These are phyloP conservation scores for Pseudonitzschia multiseries DNA, from an alignment of 108 stramenopile genomes.

Conservation along the genomic window DNA sequence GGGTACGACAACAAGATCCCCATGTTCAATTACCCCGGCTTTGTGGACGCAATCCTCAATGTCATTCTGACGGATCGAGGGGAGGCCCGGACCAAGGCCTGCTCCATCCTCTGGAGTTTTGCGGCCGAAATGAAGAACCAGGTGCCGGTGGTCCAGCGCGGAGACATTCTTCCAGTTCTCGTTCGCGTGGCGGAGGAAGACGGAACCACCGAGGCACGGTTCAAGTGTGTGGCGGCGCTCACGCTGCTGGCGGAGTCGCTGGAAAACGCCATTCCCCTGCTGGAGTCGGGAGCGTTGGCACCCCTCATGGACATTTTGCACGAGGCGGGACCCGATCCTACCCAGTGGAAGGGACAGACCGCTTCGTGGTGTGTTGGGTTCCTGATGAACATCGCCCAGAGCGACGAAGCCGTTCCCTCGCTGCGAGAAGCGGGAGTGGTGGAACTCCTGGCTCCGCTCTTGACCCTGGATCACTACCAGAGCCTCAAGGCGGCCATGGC, in stretches of 20 bases:
- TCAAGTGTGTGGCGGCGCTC: constrained; percentile 90
- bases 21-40: constrained; percentile 89
- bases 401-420: constrained; percentile 87
- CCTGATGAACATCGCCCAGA: constrained; percentile 90
- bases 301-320: constrained; percentile 89
- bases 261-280: constrained; percentile 84
- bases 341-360: constrained; percentile 91
- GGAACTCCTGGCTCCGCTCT: constrained; percentile 80
- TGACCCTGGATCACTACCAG: constrained; percentile 89
- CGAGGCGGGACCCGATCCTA: constrained; percentile 89
- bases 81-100: constrained; percentile 88
- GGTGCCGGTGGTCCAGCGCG: constrained; percentile 84
- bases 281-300: constrained; percentile 71
- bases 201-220: constrained; percentile 83
- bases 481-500: constrained; percentile 93
- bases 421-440: constrained; percentile 85
- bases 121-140: constrained; percentile 94
- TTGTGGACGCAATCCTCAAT: constrained; percentile 82
- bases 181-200: constrained; percentile 88
- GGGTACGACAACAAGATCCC: constrained; percentile 94
- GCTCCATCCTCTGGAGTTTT: constrained; percentile 91
- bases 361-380: constrained; percentile 94
- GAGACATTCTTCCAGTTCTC: constrained; percentile 84
- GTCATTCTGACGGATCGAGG: constrained; percentile 85
- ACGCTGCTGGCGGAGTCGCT: constrained; percentile 84